Percentiles rank a stretch among this genome's conserved stretches.
Conservation (phyloP, 2,329 filamentous ascomycete species). For the Aspergillus luchuensis region DNA sequence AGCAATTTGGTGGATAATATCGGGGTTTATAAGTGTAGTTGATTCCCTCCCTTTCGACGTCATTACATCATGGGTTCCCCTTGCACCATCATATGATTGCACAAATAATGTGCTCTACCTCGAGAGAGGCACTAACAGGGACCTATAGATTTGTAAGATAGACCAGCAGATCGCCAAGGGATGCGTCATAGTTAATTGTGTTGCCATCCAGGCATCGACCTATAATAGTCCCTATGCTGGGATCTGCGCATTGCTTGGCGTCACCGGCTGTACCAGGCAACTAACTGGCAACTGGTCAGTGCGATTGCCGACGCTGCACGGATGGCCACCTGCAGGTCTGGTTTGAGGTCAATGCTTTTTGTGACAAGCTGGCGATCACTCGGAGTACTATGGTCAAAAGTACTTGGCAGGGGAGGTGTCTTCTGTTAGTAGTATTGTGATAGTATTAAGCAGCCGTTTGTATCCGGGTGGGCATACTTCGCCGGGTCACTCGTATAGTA, state of each 20-base stretch:
- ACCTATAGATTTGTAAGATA: neutral
- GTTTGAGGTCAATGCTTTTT: neutral
- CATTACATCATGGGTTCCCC: slow-evolving; percentile 5
- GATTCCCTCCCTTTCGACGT: neutral
- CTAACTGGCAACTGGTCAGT: neutral
- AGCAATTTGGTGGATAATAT: neutral
- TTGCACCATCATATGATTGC: slow-evolving; percentile 6
- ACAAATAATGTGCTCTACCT: neutral
- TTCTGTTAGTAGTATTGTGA: neutral
- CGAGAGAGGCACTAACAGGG: neutral
- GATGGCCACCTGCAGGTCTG: neutral
- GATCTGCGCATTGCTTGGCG: neutral
- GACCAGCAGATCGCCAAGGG: neutral
- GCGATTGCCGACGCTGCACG: neutral
- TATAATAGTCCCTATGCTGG: neutral
- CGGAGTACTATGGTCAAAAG: neutral
- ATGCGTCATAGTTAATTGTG: neutral
- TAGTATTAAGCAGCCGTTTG: neutral
- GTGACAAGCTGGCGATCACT: neutral
- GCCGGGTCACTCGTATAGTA: no score
- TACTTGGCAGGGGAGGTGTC: neutral
- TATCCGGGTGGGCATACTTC: neutral
- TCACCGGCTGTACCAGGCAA: neutral
- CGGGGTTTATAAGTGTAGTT: neutral
- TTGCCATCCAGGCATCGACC: neutral